Conservation (phyloP, 345 rosid species). For the Ricinus communis region DNA sequence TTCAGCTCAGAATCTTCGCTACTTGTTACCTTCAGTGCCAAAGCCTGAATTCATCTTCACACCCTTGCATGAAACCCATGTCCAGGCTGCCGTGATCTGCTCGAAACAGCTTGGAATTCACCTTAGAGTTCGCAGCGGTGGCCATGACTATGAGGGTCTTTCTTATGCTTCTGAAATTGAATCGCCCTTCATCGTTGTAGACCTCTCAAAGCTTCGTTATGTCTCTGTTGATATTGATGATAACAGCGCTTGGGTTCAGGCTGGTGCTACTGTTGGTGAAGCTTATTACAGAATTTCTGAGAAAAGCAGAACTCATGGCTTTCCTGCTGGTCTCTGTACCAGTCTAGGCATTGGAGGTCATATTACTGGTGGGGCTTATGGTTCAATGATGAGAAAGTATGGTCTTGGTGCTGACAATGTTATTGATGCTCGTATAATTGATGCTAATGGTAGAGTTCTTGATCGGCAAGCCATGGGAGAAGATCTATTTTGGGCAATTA, state of each 20-base stretch:
- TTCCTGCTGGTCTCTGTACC: constrained; percentile 22
- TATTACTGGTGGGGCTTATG: constrained; percentile 25
- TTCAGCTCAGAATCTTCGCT: constrained; percentile 31
- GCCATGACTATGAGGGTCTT: constrained; percentile 30
- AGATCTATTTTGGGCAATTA: constrained; percentile 23
- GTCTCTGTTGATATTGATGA: constrained; percentile 5
- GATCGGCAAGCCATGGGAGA: constrained; percentile 15
- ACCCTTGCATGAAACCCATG: constrained; percentile 25
- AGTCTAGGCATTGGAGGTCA: constrained; percentile 25
- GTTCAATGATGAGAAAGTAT: constrained; percentile 26
- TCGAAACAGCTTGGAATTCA: constrained; percentile 20
- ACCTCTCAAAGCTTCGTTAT: constrained; percentile 18
- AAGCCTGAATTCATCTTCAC: constrained; percentile 34
- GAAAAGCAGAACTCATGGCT: constrained; percentile 20
- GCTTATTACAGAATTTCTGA: constrained; percentile 20
- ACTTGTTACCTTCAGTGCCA: constrained; percentile 22
- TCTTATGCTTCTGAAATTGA: constrained; percentile 18
- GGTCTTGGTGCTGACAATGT: constrained; percentile 22
- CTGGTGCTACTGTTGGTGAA: constrained; percentile 24
- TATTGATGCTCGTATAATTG: constrained; percentile 17
- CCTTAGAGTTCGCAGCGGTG: constrained; percentile 27
- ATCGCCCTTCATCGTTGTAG: constrained; percentile 18
- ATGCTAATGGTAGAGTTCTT: constrained; percentile 14
- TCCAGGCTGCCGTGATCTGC: constrained; percentile 31
- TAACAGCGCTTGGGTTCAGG: constrained; percentile 23